A percentile compares a stretch with the other conserved stretches of the same genome.
These are phyloP conservation scores for Handroanthus guayacan DNA, from an alignment of 257 asterid species.

Conservation along the genomic window DNA sequence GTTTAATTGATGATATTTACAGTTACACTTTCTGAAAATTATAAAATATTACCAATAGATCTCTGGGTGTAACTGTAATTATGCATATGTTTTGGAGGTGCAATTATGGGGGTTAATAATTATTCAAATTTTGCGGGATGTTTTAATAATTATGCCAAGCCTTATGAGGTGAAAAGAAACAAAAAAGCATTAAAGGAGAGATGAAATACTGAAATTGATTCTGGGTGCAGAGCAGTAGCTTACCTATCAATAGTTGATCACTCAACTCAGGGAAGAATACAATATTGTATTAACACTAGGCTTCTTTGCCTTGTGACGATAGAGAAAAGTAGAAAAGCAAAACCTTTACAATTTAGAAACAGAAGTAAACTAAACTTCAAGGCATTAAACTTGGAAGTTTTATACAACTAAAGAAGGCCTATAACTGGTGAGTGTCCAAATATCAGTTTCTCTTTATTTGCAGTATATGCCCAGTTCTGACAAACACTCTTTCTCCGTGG, in stretches of 20 bases:
- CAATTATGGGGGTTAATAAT: no score
- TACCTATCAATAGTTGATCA: neutral
- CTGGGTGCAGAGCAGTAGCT: neutral
- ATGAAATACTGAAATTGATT: neutral
- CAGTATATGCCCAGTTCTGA: conserved; percentile 65
- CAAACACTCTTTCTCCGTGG: conserved; percentile 83
- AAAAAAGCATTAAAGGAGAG: neutral
- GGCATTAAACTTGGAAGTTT: conserved; percentile 39
- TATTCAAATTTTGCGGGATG: no score
- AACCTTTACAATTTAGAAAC: conserved; percentile 31
- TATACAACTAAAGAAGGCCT: conserved; percentile 58
- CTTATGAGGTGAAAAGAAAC: neutral
- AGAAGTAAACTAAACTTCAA: conserved; percentile 35
- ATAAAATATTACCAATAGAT: no score
- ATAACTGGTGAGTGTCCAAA: conserved; percentile 84
- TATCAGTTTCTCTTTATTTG: conserved; percentile 65
- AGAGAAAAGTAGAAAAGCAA: neutral
- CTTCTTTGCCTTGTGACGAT: neutral
- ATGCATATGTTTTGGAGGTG: no score
- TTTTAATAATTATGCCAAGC: no score
- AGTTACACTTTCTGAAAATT: no score
- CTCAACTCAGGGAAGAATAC: neutral
- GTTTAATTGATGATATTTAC: no score
- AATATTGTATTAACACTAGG: conserved; percentile 4
- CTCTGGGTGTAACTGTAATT: no score